Evolutionary conservation across 2,329 filamentous ascomycete species (phyloP).

Genomic region (Arthrocladium fulminans): DNA sequence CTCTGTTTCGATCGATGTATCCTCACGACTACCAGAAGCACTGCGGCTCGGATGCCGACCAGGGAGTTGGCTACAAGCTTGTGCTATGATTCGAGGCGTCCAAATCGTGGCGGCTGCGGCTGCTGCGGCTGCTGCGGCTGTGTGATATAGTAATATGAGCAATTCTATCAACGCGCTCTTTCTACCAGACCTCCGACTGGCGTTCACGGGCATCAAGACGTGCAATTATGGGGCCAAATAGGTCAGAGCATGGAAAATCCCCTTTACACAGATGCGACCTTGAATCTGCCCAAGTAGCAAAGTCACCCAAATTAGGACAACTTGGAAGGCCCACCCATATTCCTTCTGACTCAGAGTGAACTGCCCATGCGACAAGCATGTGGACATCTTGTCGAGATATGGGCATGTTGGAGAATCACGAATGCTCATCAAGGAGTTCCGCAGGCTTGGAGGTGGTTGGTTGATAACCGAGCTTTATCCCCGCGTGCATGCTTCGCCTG

Average conservation of each 20-base stretch:
- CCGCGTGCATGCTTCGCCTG: slow-evolving; percentile 5
- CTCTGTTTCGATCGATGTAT: slow-evolving; percentile 1
- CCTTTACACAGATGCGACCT: too few relatives aligned
- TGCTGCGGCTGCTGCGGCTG: background rate
- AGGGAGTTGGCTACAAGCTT: background rate
- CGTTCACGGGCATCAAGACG: background rate
- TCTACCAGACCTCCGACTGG: background rate
- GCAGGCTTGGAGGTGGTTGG: background rate
- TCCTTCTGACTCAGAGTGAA: background rate
- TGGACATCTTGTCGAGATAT: background rate
- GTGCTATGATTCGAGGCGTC: slow-evolving; percentile 9
- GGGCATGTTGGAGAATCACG: background rate
- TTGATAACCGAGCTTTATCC: background rate
- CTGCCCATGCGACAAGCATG: background rate
- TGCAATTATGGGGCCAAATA: too few relatives aligned
- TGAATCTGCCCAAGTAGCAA: too few relatives aligned
- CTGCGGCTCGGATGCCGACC: background rate
- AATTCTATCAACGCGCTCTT: background rate
- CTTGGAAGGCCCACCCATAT: too few relatives aligned
- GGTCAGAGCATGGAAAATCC: too few relatives aligned
- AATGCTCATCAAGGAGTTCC: background rate
- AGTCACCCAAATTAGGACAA: too few relatives aligned
- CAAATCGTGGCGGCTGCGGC: background rate
- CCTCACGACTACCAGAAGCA: slow-evolving; percentile 1
- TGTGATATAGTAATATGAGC: slow-evolving; percentile 10